Evolutionary conservation across 2,329 filamentous ascomycete species (phyloP).

Genomic region (Xenoacremonium recifei): DNA sequence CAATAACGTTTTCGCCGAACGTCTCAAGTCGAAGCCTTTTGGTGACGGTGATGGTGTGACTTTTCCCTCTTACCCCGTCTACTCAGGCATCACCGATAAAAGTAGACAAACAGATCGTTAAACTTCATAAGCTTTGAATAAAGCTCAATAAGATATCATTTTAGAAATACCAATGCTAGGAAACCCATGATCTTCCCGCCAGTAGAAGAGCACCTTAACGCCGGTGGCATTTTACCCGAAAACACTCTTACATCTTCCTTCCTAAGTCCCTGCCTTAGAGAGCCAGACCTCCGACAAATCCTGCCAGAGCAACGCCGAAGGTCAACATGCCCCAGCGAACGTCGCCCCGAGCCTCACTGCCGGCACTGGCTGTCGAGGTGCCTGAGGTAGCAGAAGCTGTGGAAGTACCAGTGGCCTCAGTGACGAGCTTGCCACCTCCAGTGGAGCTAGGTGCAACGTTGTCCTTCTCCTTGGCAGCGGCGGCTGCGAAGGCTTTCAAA

Average conservation of each 20-base stretch:
- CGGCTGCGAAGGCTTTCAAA: conserved; percentile 12
- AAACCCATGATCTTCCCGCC: conserved; percentile 1
- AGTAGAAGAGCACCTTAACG: conserved; percentile 1
- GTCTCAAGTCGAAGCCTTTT: too few species aligned
- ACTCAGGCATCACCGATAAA: too few species aligned
- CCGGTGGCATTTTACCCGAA: neutral
- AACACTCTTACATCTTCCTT: neutral
- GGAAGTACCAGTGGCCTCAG: conserved; percentile 12
- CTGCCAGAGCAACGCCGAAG: conserved; percentile 17
- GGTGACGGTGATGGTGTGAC: too few species aligned
- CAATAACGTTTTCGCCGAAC: too few species aligned
- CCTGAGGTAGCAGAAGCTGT: conserved; percentile 9
- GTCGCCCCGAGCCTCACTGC: conserved; percentile 15
- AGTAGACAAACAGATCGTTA: too few species aligned
- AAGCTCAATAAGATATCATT: too few species aligned
- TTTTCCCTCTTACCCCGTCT: too few species aligned
- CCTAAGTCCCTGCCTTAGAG: conserved; percentile 2
- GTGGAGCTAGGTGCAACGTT: conserved; percentile 19
- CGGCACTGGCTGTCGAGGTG: conserved; percentile 15
- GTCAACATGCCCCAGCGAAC: conserved; percentile 26
- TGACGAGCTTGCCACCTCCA: conserved; percentile 15
- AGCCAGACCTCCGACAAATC: conserved; percentile 21
- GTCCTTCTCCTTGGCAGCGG: conserved; percentile 11
- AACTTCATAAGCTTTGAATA: too few species aligned
- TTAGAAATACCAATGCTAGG: too few species aligned